Evolutionary conservation across 192 early-diverging fungal species (phyloP), one percentile per base, ranked within the genome.

Genomic region (Phlyctochytrium planicorne): DNA sequence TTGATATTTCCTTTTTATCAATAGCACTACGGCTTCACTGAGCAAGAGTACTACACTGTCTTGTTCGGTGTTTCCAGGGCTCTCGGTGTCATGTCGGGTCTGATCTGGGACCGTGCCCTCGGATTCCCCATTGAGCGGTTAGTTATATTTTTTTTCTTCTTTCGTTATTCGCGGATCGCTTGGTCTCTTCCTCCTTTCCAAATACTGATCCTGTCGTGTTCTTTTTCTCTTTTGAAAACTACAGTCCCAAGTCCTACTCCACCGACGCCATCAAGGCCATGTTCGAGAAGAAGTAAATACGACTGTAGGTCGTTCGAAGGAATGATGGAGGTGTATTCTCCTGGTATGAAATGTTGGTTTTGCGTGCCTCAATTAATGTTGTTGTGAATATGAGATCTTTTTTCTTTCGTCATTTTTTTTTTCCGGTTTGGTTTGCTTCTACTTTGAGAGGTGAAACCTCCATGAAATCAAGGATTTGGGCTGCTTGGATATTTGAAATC

Each of bases 41-140:
- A 99, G 81, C 92, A 99, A 83, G 93, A 99, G 84, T 99, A 91
- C 82, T 99, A 99, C 92, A 99, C 97, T 34, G 97, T 99, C 50
- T 81, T 99, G 36, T 99, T 99, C 69, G 97, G 95, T 84, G 97
- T 99, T 52, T 99, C 97, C 67, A 94, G 97, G 77, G 90, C 93
- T 75, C 86, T 97, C 63, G 97, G 97, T 81, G 95, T 95, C 71
- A 88, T 95, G 69, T 81, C 92, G 62, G 93, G 94, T 75, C 86
- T 96, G 69, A 92, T 96, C 85, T 99, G 97, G 97, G 94, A 94
- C 85, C 90, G 97, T 75, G 93, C 92, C 66, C 89, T 97, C 59
- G 94, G 97, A 61, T 86, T 98, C 79, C 93, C 95, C 52, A 84
- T 95, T 57, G 94, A 94, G 85, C 85, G 93, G 63, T 69, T 12